Percentiles rank a stretch among this genome's conserved stretches.
Evolutionary conservation across 108 stramenopile genomes (phyloP).

Genomic region (Pseudonitzschia pungens): DNA sequence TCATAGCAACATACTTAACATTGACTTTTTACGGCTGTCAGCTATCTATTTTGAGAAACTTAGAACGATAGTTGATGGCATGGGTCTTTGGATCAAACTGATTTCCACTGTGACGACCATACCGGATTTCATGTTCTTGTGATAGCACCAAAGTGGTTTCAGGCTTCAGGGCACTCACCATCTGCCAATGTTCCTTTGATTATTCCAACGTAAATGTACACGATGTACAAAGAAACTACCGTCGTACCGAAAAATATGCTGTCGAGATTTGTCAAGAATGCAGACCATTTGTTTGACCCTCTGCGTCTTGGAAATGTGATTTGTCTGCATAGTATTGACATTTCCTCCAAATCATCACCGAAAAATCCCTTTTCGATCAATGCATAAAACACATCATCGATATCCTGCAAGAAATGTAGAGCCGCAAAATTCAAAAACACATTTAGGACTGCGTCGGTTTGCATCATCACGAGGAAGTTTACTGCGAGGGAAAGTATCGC

Average conservation of each 20-base stretch:
- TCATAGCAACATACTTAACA: too few relatives aligned
- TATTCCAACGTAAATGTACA: too few relatives aligned
- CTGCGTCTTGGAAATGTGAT: slow-evolving; percentile 1
- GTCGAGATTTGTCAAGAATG: slow-evolving; percentile 1
- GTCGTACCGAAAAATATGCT: not conserved
- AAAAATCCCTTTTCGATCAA: slow-evolving; percentile 45
- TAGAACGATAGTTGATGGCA: too few relatives aligned
- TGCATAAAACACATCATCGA: slow-evolving; percentile 65
- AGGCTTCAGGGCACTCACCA: too few relatives aligned
- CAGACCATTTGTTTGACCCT: not conserved
- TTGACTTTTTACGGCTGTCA: too few relatives aligned
- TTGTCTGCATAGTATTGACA: slow-evolving; percentile 1
- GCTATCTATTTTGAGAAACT: too few relatives aligned
- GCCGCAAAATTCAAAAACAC: slow-evolving; percentile 75
- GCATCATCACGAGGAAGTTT: slow-evolving; percentile 48
- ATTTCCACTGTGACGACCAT: too few relatives aligned
- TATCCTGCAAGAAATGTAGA: slow-evolving; percentile 53
- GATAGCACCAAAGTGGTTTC: too few relatives aligned
- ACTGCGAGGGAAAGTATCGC: slow-evolving; percentile 14
- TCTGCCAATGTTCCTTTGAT: too few relatives aligned
- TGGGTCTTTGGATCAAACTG: too few relatives aligned
- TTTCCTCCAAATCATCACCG: slow-evolving; percentile 5
- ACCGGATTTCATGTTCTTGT: too few relatives aligned
- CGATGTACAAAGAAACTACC: too few relatives aligned
- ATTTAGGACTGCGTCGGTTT: slow-evolving; percentile 41